Conservation (phyloP, 2,329 filamentous ascomycete species). For the Onygena corvina region DNA sequence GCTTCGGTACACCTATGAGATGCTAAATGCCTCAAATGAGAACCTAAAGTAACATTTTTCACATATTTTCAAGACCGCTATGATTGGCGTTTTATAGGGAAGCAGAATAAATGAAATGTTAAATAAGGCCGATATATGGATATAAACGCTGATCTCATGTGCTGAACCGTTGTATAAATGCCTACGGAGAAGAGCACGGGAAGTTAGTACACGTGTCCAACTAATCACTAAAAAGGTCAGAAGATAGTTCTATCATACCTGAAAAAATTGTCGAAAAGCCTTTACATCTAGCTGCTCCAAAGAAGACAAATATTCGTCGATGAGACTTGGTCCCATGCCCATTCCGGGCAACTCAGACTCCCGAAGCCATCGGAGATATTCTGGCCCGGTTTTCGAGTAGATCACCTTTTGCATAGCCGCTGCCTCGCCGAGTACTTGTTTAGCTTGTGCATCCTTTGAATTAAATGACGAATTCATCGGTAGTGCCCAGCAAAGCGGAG, state of each 20-base stretch:
- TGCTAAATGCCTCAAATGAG: neutral
- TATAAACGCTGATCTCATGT: conserved; percentile 23
- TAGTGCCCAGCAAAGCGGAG: conserved; percentile 79
- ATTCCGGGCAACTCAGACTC: conserved; percentile 36
- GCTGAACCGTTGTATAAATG: conserved; percentile 37
- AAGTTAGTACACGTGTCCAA: conserved; percentile 5
- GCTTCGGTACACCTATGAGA: too few species aligned
- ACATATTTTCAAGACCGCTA: neutral
- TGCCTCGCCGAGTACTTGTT: conserved; percentile 78
- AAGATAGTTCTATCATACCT: conserved; percentile 23
- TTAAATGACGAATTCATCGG: conserved; percentile 68
- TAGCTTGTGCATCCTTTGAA: conserved; percentile 74
- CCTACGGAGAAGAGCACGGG: conserved; percentile 17
- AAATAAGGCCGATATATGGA: neutral
- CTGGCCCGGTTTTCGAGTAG: conserved; percentile 74
- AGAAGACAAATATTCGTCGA: conserved; percentile 37
- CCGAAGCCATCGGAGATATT: conserved; percentile 51
- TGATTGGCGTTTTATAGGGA: neutral
- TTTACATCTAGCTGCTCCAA: conserved; percentile 35
- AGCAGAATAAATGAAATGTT: neutral
- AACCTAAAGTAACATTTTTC: conserved; percentile 1
- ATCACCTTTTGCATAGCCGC: conserved; percentile 78
- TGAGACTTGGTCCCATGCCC: conserved; percentile 37
- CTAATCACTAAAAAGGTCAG: neutral
- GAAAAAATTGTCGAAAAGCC: conserved; percentile 39